Percentiles rank a stretch among this genome's conserved stretches.
phyloP scores from a whole-genome alignment of 2,329 filamentous ascomycete species.

The Ciborinia camelliae region DNA sequence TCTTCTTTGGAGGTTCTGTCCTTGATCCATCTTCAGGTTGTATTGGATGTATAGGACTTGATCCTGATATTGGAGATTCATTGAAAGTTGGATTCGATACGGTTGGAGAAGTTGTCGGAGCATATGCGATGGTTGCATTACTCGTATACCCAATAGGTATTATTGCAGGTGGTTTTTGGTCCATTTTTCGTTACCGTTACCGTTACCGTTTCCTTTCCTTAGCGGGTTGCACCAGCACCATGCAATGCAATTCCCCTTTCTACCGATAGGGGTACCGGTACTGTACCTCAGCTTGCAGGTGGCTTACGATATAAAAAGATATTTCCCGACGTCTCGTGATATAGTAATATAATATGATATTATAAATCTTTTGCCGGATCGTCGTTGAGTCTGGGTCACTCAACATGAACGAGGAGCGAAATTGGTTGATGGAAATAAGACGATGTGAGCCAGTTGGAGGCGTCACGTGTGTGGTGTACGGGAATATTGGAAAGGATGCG shows the following conservation, averaged over 20 bases:
- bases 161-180: conserved; percentile 20
- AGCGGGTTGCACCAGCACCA: too few species aligned
- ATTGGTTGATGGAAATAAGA: conserved; percentile 37
- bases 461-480: too few species aligned
- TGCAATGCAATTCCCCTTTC: too few species aligned
- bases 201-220: background rate
- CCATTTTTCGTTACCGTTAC: conserved; percentile 18
- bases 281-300: too few species aligned
- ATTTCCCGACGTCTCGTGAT: too few species aligned
- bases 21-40: conserved; percentile 22
- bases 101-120: conserved; percentile 24
- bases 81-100: conserved; percentile 25
- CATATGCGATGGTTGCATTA: conserved; percentile 19
- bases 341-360: too few species aligned
- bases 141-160: background rate
- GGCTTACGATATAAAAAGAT: too few species aligned
- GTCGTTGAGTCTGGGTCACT: too few species aligned
- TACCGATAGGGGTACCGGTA: too few species aligned
- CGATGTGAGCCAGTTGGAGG: too few species aligned
- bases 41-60: conserved; percentile 20
- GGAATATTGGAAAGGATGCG: too few species aligned
- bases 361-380: too few species aligned
- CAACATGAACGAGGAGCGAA: background rate
- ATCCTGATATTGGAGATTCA: conserved; percentile 6
- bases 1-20: conserved; percentile 47